These are phyloP conservation scores for Prunus mira DNA, from an alignment of 306 rosid genomes.

Conservation along the genomic window DNA sequence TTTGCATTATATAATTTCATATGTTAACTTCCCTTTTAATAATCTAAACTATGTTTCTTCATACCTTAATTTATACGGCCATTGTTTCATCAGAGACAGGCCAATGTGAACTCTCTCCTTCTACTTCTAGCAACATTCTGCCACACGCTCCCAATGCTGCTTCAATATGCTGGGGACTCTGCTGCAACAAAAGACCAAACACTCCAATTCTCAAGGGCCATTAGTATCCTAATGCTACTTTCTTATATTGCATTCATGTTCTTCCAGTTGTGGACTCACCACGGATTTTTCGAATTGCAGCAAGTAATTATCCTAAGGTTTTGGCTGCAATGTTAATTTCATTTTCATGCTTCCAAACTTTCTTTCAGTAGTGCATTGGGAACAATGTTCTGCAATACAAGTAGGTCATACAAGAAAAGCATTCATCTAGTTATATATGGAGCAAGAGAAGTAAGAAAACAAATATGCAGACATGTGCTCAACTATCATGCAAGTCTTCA, in stretches of 20 bases:
- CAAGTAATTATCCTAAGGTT: constrained; percentile 35
- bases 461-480: neutral
- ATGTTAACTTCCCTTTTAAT: neutral
- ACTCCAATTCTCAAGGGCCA: constrained; percentile 60
- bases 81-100: constrained; percentile 63
- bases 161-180: constrained; percentile 40
- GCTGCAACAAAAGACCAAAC: constrained; percentile 29
- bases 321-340: neutral
- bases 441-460: no score
- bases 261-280: constrained; percentile 80
- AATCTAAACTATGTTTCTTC: neutral
- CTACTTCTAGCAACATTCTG: constrained; percentile 68
- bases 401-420: neutral
- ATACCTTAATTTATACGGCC: neutral
- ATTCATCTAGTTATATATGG: neutral
- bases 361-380: neutral
- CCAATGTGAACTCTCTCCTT: constrained; percentile 68
- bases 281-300: constrained; percentile 60
- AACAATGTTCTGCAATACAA: neutral
- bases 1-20: neutral
- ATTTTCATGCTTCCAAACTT: neutral
- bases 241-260: constrained; percentile 59
- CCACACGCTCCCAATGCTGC: constrained; percentile 67
- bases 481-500: neutral
- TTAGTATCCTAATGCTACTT: constrained; percentile 68